These are phyloP conservation scores for Thraustochytrium striatum DNA, from an alignment of 352 stramenopile genomes.

Conservation along the genomic window DNA sequence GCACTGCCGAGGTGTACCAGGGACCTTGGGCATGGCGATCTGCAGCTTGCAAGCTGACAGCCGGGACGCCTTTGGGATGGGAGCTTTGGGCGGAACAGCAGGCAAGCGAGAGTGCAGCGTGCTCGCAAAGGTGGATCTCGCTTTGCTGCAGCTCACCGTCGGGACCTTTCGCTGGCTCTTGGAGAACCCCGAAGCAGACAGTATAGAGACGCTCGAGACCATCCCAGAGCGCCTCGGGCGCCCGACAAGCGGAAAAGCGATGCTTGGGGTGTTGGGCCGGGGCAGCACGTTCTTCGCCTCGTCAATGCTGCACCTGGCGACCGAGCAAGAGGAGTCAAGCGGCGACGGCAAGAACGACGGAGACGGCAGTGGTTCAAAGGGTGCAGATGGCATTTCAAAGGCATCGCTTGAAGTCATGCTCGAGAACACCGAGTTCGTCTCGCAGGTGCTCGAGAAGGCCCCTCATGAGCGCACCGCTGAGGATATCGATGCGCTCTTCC, in stretches of 20 bases:
- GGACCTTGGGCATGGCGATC: neutral
- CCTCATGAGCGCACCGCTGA: neutral
- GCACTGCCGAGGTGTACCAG: neutral
- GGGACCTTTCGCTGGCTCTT: neutral
- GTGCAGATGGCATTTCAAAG: too few relatives aligned
- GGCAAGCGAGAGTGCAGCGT: neutral
- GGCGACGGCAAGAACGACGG: too few relatives aligned
- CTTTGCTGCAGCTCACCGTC: slow-evolving; percentile 28
- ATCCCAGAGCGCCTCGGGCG: neutral
- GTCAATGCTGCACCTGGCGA: too few relatives aligned
- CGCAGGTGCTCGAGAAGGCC: neutral
- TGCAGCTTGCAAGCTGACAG: neutral
- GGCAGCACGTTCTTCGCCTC: neutral
- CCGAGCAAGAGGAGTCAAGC: too few relatives aligned
- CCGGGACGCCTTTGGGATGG: slow-evolving; percentile 15
- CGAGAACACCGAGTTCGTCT: too few relatives aligned
- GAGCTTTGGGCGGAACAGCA: neutral
- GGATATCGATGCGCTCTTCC: neutral
- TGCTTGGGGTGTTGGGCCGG: neutral
- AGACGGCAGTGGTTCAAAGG: too few relatives aligned
- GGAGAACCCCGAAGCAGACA: neutral
- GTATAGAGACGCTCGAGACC: neutral
- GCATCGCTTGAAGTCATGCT: too few relatives aligned
- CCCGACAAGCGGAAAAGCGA: neutral
- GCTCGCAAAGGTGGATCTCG: neutral